These are phyloP conservation scores for Capsicum baccatum DNA, from an alignment of 257 asterid genomes.

Conservation along the genomic window DNA sequence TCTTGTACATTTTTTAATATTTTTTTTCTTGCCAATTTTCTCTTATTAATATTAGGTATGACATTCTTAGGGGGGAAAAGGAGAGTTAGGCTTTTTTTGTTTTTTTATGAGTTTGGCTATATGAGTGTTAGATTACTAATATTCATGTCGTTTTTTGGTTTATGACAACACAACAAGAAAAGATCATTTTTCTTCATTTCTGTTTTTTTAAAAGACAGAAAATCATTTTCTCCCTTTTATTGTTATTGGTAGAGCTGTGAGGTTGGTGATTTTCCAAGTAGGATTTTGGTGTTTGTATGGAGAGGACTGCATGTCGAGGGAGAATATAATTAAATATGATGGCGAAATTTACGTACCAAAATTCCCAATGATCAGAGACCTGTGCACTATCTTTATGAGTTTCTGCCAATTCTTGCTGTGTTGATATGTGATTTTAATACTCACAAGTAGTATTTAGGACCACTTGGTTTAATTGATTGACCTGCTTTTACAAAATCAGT, in stretches of 20 bases:
- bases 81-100: conserved; percentile 12
- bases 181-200: background rate
- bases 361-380: conserved; percentile 37
- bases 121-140: conserved; percentile 23
- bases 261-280: conserved; percentile 36
- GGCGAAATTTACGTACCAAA: conserved; percentile 42
- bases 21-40: conserved; percentile 27
- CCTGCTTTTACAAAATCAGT: conserved; percentile 12
- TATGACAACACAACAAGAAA: conserved; percentile 18
- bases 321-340: conserved; percentile 32
- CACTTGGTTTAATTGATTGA: conserved; percentile 34
- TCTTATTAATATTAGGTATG: conserved; percentile 35
- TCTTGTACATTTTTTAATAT: conserved; percentile 31
- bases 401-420: conserved; percentile 36
- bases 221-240: background rate
- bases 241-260: conserved; percentile 32
- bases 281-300: conserved; percentile 35
- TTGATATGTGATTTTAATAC: conserved; percentile 38
- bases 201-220: background rate
- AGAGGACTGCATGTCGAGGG: conserved; percentile 26
- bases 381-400: conserved; percentile 29
- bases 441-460: conserved; percentile 44
- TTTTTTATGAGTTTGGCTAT: background rate
- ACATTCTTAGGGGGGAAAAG: conserved; percentile 11
- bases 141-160: background rate